Conservation (phyloP, 2,329 filamentous ascomycete species). For the Fusarium globosum region DNA sequence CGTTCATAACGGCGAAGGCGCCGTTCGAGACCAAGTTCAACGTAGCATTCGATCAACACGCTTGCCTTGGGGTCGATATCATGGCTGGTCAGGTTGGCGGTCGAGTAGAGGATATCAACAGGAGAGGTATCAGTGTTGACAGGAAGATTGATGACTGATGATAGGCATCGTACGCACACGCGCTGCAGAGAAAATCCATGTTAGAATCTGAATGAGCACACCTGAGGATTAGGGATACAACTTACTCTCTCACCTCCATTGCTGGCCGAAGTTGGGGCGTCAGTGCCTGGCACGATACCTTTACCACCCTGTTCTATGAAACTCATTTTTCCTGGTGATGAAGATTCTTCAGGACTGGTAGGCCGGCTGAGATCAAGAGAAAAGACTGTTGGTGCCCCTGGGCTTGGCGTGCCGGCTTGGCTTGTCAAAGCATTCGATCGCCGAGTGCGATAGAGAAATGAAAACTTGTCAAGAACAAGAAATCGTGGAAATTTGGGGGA, state of each 20-base stretch:
- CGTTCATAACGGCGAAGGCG: slow-evolving; percentile 87
- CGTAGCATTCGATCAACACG: slow-evolving; percentile 82
- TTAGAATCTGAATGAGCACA: slow-evolving; percentile 10
- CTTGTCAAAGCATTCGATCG: slow-evolving; percentile 51
- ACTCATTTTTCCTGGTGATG: slow-evolving; percentile 48
- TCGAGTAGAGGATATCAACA: slow-evolving; percentile 76
- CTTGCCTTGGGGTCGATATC: slow-evolving; percentile 72
- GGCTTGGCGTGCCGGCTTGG: slow-evolving; percentile 50
- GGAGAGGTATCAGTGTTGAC: slow-evolving; percentile 80
- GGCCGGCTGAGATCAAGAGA: slow-evolving; percentile 50
- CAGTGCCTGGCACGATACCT: slow-evolving; percentile 65
- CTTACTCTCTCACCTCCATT: slow-evolving; percentile 82
- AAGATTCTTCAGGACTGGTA: slow-evolving; percentile 48
- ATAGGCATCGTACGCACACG: slow-evolving; percentile 78
- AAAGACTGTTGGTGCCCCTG: slow-evolving; percentile 50
- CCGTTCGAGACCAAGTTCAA: slow-evolving; percentile 80
- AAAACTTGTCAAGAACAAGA: slow-evolving; percentile 61
- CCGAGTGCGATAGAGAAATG: slow-evolving; percentile 57
- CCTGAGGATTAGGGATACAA: slow-evolving; percentile 22
- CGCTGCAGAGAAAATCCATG: slow-evolving; percentile 55
- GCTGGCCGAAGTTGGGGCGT: slow-evolving; percentile 83
- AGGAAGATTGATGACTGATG: slow-evolving; percentile 75
- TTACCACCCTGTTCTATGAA: slow-evolving; percentile 59
- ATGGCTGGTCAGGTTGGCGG: slow-evolving; percentile 71
- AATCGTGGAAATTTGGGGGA: slow-evolving; percentile 47